Evolutionary conservation across 2,329 filamentous ascomycete species (phyloP).

Genomic region (Coniosporium tulheliwenetii): DNA sequence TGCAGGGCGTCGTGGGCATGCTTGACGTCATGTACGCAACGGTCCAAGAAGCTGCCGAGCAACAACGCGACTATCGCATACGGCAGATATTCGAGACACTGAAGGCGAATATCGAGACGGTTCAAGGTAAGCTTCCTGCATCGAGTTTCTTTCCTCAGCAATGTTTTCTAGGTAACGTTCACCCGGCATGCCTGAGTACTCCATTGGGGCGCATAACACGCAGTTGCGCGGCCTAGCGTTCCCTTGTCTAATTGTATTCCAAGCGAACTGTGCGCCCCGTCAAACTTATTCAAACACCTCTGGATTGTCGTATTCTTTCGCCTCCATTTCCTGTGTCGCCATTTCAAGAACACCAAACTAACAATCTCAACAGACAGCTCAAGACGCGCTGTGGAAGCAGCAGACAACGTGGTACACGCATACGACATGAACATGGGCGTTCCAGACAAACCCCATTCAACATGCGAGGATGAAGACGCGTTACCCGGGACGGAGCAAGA

Average conservation of each 20-base stretch:
- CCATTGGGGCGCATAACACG: too few species aligned
- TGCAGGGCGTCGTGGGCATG: conserved; percentile 66
- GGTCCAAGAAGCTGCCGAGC: conserved; percentile 49
- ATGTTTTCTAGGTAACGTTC: too few species aligned
- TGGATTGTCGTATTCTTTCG: neutral
- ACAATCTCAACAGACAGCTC: conserved; percentile 41
- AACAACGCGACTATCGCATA: conserved; percentile 32
- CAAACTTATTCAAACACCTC: neutral
- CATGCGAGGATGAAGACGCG: conserved; percentile 12
- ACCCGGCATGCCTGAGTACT: too few species aligned
- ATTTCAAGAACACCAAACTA: conserved; percentile 4
- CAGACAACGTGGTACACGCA: conserved; percentile 61
- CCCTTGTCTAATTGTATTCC: neutral
- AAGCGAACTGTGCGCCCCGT: neutral
- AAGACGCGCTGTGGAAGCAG: conserved; percentile 54
- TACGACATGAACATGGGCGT: conserved; percentile 64
- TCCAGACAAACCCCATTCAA: conserved; percentile 42
- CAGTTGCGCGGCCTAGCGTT: too few species aligned
- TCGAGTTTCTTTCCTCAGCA: neutral
- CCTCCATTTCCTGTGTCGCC: neutral
- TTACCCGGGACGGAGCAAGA: conserved; percentile 12
- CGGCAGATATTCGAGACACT: conserved; percentile 44
- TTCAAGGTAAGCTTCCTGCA: conserved; percentile 37
- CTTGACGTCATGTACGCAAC: conserved; percentile 62
- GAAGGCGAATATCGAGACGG: conserved; percentile 53